phyloP scores from a whole-genome alignment of 2,329 filamentous ascomycete genomes.

The Colletotrichum sp. region DNA sequence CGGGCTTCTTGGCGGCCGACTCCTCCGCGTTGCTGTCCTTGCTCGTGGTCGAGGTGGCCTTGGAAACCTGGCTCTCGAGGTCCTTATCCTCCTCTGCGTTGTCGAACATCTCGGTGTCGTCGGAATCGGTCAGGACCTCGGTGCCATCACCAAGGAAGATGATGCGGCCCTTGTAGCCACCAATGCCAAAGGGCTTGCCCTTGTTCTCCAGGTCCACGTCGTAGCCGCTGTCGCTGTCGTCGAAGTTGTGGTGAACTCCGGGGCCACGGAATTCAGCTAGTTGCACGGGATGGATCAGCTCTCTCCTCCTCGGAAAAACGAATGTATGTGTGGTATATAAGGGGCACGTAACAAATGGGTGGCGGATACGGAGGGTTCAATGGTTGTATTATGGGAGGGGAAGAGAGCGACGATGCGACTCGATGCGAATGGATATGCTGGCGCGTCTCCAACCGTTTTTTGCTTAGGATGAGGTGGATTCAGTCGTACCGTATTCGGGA shows the following conservation, averaged over 20 bases:
- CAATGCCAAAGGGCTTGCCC: slow-evolving; percentile 64
- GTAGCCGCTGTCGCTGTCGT: slow-evolving; percentile 79
- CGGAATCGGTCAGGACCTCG: slow-evolving; percentile 85
- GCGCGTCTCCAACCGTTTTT: slow-evolving; percentile 11
- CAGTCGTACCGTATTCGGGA: slow-evolving; percentile 94
- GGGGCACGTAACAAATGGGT: slow-evolving; percentile 12
- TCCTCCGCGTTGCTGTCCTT: slow-evolving; percentile 22
- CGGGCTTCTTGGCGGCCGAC: slow-evolving; percentile 26
- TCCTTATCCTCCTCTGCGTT: slow-evolving; percentile 85
- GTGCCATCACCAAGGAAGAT: slow-evolving; percentile 96
- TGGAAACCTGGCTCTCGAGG: slow-evolving; percentile 81
- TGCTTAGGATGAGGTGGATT: slow-evolving; percentile 22
- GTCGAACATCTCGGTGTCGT: slow-evolving; percentile 94
- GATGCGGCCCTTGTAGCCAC: slow-evolving; percentile 81
- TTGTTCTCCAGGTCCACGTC: slow-evolving; percentile 74
- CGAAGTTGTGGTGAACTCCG: slow-evolving; percentile 80
- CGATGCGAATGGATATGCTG: slow-evolving; percentile 10
- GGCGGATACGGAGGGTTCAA: not conserved
- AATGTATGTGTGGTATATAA: not conserved
- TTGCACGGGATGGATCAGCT: slow-evolving; percentile 22
- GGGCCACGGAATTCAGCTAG: slow-evolving; percentile 85
- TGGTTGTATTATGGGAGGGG: slow-evolving; percentile 15
- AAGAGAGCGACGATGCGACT: slow-evolving; percentile 11
- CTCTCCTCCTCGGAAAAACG: slow-evolving; percentile 19
- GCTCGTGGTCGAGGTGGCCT: slow-evolving; percentile 36